Percentiles rank a stretch among this genome's conserved stretches.
phyloP scores from a whole-genome alignment of 2,329 filamentous ascomycete species.

The Cadophora gregata region DNA sequence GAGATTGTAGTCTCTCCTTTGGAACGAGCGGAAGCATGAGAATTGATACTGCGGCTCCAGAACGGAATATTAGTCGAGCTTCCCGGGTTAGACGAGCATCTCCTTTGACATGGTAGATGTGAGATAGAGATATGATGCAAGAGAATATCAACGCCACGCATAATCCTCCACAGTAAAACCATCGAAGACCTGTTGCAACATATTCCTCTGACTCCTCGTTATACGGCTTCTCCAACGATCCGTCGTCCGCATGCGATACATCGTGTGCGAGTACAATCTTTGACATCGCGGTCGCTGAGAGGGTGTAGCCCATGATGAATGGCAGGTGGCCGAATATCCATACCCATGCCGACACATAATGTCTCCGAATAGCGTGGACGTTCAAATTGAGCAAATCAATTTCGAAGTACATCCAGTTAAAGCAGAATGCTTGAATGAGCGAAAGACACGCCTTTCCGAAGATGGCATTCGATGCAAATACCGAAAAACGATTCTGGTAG shows the following conservation, averaged over 20 bases:
- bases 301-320: background rate
- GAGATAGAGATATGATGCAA: background rate
- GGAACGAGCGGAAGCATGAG: background rate
- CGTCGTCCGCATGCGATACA: background rate
- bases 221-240: background rate
- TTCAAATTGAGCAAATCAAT: background rate
- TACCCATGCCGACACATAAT: background rate
- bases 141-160: background rate
- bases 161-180: background rate
- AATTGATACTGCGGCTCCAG: background rate
- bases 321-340: slow-evolving; percentile 1
- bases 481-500: slow-evolving; percentile 1
- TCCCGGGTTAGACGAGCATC: background rate
- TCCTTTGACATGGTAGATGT: background rate
- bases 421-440: background rate
- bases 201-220: background rate
- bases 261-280: slow-evolving; percentile 4
- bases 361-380: background rate
- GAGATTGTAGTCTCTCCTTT: background rate
- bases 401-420: slow-evolving; percentile 9
- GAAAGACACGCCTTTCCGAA: background rate
- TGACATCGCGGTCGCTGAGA: background rate
- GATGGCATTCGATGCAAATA: background rate
- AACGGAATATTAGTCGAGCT: background rate
- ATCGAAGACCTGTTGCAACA: background rate